These are phyloP conservation scores for Camellia japonica DNA, from an alignment of 148 eudicot genomes.

Conservation along the genomic window DNA sequence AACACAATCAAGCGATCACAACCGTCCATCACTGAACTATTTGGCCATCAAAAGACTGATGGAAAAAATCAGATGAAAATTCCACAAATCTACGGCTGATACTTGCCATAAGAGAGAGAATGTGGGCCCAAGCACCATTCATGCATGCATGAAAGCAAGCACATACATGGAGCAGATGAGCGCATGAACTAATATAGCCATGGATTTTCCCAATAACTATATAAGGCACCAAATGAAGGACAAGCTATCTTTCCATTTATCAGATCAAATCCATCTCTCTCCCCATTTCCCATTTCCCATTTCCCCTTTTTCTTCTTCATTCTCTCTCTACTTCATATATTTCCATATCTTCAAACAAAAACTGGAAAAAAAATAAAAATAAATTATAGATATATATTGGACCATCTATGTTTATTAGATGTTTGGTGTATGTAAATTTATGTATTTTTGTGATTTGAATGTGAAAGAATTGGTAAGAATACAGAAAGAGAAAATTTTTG, in stretches of 20 bases:
- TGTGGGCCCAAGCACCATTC: conserved; percentile 2
- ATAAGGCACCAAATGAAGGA: conserved; percentile 7
- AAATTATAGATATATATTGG: neutral
- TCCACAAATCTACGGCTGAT: conserved; percentile 7
- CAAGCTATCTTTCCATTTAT: conserved; percentile 16
- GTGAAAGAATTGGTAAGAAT: conserved; percentile 16
- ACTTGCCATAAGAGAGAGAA: neutral
- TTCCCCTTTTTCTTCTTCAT: neutral
- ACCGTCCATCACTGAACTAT: conserved; percentile 1
- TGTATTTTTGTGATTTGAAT: neutral
- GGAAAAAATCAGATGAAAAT: conserved; percentile 2
- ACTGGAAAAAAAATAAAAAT: neutral
- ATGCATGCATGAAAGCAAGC: neutral
- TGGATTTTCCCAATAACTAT: conserved; percentile 17
- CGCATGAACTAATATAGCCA: neutral
- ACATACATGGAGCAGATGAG: neutral
- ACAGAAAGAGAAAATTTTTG: neutral
- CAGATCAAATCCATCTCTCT: conserved; percentile 10
- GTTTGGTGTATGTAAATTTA: conserved; percentile 4
- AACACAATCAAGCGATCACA: conserved; percentile 3
- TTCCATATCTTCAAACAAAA: conserved; percentile 9
- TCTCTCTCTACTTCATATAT: conserved; percentile 4
- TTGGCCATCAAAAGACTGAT: neutral
- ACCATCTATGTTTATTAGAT: conserved; percentile 5
- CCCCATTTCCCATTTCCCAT: conserved; percentile 10